Conservation (phyloP, 345 rosid genomes). For the Turritis glabra region DNA sequence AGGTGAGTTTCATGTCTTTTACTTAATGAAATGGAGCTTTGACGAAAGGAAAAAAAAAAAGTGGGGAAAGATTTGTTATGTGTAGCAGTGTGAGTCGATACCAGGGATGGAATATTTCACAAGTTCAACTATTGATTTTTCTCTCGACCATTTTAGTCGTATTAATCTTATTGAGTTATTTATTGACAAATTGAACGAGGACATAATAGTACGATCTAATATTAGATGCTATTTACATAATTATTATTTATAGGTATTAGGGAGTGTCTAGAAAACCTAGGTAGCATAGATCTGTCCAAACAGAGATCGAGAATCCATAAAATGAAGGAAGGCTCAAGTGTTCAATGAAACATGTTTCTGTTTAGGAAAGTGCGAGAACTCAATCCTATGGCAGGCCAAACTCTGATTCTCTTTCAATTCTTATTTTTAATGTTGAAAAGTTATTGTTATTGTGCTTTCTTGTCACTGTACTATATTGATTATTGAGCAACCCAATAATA, state of each 20-base stretch:
- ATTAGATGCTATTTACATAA: neutral
- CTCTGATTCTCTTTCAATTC: constrained; percentile 3
- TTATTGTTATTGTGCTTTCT: constrained; percentile 18
- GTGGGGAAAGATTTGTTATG: neutral
- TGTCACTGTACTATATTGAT: constrained; percentile 32
- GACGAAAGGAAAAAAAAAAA: no score
- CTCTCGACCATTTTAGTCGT: neutral
- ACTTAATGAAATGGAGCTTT: no score
- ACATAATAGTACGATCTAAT: neutral
- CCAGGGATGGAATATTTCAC: no score
- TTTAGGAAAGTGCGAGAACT: constrained; percentile 28
- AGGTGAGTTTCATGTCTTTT: no score
- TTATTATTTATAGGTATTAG: constrained; percentile 15
- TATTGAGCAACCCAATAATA: constrained; percentile 27
- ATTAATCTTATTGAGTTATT: neutral
- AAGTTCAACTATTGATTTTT: no score
- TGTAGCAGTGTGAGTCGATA: neutral
- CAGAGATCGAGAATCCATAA: constrained; percentile 33
- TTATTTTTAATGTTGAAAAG: neutral
- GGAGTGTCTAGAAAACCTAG: constrained; percentile 23
- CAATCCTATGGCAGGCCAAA: constrained; percentile 24
- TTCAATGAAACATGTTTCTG: constrained; percentile 33
- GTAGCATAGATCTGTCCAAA: constrained; percentile 36
- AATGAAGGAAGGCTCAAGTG: constrained; percentile 26
- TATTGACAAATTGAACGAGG: neutral